phyloP scores from a whole-genome alignment of 768 basidiomycete species.

The Lactarius evosmus region DNA sequence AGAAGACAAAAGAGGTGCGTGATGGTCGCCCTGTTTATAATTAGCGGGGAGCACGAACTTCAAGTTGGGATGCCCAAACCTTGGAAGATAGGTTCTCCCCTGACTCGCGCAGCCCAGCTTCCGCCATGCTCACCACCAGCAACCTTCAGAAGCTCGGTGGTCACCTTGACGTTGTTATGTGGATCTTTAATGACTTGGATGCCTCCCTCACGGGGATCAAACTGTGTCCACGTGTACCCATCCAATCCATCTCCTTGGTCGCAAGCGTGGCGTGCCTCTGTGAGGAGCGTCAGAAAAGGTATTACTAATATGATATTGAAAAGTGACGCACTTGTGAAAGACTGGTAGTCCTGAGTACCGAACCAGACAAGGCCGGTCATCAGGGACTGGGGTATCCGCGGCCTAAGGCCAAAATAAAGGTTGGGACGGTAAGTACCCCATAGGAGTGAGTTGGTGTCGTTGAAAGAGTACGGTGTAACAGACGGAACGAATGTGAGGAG shows the following conservation, averaged over 20 bases:
- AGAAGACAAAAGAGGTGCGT: conserved; percentile 77
- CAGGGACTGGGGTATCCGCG: conserved; percentile 81
- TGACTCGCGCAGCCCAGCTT: conserved; percentile 84
- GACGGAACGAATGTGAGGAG: conserved; percentile 43
- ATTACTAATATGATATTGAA: conserved; percentile 12
- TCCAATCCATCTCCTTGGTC: conserved; percentile 82
- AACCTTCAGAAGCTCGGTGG: conserved; percentile 84
- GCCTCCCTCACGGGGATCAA: conserved; percentile 82
- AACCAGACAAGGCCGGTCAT: conserved; percentile 95
- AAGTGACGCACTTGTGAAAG: conserved; percentile 54
- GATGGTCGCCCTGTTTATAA: conserved; percentile 42
- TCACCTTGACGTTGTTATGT: conserved; percentile 79
- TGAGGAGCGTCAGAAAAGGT: conserved; percentile 14
- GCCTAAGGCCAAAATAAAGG: conserved; percentile 91
- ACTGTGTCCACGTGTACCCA: conserved; percentile 83
- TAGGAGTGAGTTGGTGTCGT: conserved; percentile 53
- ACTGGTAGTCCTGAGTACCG: conserved; percentile 80
- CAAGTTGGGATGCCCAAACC: conserved; percentile 41
- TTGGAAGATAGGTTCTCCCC: conserved; percentile 69
- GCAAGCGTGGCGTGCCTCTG: conserved; percentile 81
- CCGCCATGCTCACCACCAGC: conserved; percentile 79
- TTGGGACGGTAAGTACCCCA: conserved; percentile 91
- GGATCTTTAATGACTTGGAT: conserved; percentile 81
- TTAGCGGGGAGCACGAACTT: background rate
- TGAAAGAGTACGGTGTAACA: conserved; percentile 40